A percentile compares a stretch with the other conserved stretches of the same genome.
phyloP scores from a whole-genome alignment of 352 stramenopile species.

The Paralagenidium karlingii region DNA sequence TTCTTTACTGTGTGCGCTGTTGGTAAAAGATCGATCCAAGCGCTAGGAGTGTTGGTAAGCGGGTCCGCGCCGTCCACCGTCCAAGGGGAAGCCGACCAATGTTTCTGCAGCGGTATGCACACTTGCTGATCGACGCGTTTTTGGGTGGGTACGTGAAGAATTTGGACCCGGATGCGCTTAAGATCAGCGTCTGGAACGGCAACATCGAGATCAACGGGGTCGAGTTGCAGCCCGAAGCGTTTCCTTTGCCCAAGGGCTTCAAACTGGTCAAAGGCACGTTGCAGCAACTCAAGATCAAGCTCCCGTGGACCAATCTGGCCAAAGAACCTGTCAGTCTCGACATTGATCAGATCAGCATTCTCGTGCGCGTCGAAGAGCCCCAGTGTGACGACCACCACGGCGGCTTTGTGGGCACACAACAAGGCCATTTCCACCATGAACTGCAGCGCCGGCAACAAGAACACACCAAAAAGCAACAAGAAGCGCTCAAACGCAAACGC shows the following conservation, averaged over 20 bases:
- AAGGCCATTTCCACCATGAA: no score
- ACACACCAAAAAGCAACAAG: slow-evolving; percentile 8
- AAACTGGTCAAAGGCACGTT: slow-evolving; percentile 63
- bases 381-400: slow-evolving; percentile 7
- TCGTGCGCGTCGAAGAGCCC: slow-evolving; percentile 37
- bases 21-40: no score
- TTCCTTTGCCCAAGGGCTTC: slow-evolving; percentile 50
- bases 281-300: slow-evolving; percentile 56
- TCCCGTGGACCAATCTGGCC: slow-evolving; percentile 64
- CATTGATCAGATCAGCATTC: slow-evolving; percentile 61
- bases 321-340: slow-evolving; percentile 64
- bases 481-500: slow-evolving; percentile 56
- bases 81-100: no score
- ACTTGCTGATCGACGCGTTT: slow-evolving; percentile 70
- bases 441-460: no score
- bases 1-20: background rate
- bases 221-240: slow-evolving; percentile 60
- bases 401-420: no score
- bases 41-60: no score
- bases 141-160: slow-evolving; percentile 80
- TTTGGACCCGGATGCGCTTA: slow-evolving; percentile 70
- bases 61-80: no score
- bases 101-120: slow-evolving; percentile 78
- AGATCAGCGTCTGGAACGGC: slow-evolving; percentile 79
- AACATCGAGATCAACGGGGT: slow-evolving; percentile 75